These are phyloP conservation scores for Tolypocladium sp. DNA, from an alignment of 2,329 filamentous ascomycete genomes.

Conservation along the genomic window DNA sequence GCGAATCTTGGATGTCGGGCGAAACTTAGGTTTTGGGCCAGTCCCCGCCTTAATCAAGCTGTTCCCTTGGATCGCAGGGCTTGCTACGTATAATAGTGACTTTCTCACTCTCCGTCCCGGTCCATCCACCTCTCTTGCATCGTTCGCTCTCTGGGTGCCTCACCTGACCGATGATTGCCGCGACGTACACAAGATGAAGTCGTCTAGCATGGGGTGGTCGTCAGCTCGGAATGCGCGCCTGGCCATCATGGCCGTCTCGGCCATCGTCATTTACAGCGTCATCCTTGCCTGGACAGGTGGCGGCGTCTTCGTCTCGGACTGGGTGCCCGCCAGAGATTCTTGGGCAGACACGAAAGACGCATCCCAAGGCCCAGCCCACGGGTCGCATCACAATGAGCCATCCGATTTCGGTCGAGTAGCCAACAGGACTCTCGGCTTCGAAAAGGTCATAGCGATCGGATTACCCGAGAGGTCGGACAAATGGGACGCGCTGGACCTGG, in stretches of 20 bases:
- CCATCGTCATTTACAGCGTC: background rate
- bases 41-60: too few relatives aligned
- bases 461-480: slow-evolving; percentile 39
- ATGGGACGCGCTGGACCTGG: slow-evolving; percentile 36
- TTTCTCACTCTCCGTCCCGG: too few relatives aligned
- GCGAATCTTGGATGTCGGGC: too few relatives aligned
- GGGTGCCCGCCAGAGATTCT: background rate
- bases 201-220: background rate
- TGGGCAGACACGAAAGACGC: background rate
- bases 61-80: too few relatives aligned
- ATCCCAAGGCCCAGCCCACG: background rate
- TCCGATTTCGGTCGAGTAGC: slow-evolving; percentile 4
- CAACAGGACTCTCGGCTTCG: slow-evolving; percentile 23
- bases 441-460: slow-evolving; percentile 41
- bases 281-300: background rate
- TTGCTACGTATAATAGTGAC: too few relatives aligned
- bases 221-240: background rate
- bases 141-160: background rate
- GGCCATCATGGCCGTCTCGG: background rate
- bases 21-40: too few relatives aligned
- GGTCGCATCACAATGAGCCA: background rate
- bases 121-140: background rate
- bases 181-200: background rate
- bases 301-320: background rate
- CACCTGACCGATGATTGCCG: background rate